Conservation (phyloP, 495 filamentous ascomycete species). For the Talaromyces proteolyticus region DNA sequence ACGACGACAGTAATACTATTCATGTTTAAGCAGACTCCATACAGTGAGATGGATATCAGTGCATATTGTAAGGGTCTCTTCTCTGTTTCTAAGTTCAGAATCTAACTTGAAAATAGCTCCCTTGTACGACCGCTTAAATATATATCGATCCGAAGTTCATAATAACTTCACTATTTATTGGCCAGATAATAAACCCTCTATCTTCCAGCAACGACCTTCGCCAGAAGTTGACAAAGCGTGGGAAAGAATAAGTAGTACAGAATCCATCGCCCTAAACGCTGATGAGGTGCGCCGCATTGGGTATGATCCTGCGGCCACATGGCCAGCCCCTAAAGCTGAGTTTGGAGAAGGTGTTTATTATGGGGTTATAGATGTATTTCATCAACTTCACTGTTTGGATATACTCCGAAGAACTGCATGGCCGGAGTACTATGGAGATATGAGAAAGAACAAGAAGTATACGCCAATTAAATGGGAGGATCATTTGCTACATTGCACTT, state of each 20-base stretch:
- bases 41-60: background rate
- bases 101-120: background rate
- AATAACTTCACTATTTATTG: background rate
- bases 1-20: background rate
- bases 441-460: background rate
- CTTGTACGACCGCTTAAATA: background rate
- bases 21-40: background rate
- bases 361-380: background rate
- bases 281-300: background rate
- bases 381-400: constrained; percentile 4
- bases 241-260: background rate
- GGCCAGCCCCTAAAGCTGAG: background rate
- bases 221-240: constrained; percentile 5
- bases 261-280: background rate
- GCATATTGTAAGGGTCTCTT: background rate
- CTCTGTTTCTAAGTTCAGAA: background rate
- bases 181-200: background rate
- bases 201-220: constrained; percentile 2
- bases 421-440: constrained; percentile 1
- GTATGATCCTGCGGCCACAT: background rate
- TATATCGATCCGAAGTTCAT: background rate
- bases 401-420: background rate
- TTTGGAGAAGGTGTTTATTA: constrained; percentile 4
- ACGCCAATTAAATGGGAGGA: background rate
- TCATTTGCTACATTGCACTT: constrained; percentile 1